Base-by-base conservation (phyloP, 2,329 filamentous ascomycete species). In the Teratosphaeria zuluensis region DNA sequence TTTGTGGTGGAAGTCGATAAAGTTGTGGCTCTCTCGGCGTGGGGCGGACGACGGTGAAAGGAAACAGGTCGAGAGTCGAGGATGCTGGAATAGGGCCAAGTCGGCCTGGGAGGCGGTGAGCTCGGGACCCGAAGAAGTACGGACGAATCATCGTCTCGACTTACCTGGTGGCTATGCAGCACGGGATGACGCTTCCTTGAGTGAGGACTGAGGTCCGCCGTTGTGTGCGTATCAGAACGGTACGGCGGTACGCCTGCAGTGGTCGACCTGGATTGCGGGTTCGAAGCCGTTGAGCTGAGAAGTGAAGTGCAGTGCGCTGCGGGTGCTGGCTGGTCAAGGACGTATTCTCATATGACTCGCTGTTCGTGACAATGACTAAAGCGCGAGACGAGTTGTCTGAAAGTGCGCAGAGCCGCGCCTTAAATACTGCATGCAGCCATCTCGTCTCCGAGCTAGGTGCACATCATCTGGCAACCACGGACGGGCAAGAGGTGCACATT, bases 401-500 rank as follows among this genome's bases (percentile, higher is more conserved):
- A 21, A 48, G 42, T 11, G 54, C 31, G 54, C 54, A 55, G 54
- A 55, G 54, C 54, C 31, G 54, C 54, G 30, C 11, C 30, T 55
- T 46, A 55, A 46, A 28, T 55, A 46, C 30, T 30, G 35, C 21
- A 55, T 21, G 54, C 31, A 38, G 24, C 32, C 54, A 46, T 55
- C 54, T 46, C 54, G 54, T 46, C 21, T 16, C 31, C 54, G 32
- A 55, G 35, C 31, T 30, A 38, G 31, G 12, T 35, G 31, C 32
- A 14, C 54, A 55, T 55, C 54, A 55, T 55, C 54, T 55, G 54
- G 54, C 54, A 48, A 48, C n/a, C 19, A 48, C n/a, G 16, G 16
- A 46, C 32, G 24, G 32, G 35, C 2, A 2, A 33, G 24, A 14
- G 6, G 32, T 28, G 54, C 54, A 33, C 28, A 30, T 55, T 30